Evolutionary conservation across 345 rosid genomes (phyloP).

Genomic region (Pseudoturritis turrita): DNA sequence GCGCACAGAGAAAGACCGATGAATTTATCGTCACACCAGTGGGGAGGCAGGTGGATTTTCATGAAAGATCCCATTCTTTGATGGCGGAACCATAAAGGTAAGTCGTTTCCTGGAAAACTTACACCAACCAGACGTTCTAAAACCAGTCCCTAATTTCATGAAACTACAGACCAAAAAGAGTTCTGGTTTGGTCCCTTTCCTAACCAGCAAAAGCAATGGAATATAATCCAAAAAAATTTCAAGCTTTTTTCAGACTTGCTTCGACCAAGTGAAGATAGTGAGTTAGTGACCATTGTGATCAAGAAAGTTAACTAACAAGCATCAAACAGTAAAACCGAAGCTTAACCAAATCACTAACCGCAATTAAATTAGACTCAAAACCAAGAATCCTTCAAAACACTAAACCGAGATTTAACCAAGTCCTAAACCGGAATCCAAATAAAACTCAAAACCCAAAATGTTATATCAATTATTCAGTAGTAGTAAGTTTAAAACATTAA

Average conservation of each 20-base stretch:
- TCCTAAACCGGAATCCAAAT: no score
- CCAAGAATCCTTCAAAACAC: no score
- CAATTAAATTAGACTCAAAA: neutral
- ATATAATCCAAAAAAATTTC: neutral
- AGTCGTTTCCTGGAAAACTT: slow-evolving; percentile 27
- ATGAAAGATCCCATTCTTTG: slow-evolving; percentile 26
- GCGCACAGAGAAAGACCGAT: slow-evolving; percentile 16
- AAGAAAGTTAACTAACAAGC: no score
- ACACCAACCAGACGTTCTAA: slow-evolving; percentile 8
- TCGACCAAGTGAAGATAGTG: neutral
- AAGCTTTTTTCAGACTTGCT: neutral
- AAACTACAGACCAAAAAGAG: neutral
- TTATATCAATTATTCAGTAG: no score
- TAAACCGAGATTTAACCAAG: neutral
- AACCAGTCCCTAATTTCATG: slow-evolving; percentile 3
- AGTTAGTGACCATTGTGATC: neutral
- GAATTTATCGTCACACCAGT: slow-evolving; percentile 24
- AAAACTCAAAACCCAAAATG: no score
- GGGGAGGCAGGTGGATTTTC: slow-evolving; percentile 23
- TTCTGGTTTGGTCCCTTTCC: neutral
- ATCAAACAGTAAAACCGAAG: no score
- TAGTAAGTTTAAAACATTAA: no score
- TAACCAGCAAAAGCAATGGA: no score
- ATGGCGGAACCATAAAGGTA: slow-evolving; percentile 31
- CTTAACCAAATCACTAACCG: neutral